Percentiles rank a stretch among this genome's conserved stretches.
Evolutionary conservation across 345 rosid species (phyloP).

Genomic region (Ceriops zippeliana): DNA sequence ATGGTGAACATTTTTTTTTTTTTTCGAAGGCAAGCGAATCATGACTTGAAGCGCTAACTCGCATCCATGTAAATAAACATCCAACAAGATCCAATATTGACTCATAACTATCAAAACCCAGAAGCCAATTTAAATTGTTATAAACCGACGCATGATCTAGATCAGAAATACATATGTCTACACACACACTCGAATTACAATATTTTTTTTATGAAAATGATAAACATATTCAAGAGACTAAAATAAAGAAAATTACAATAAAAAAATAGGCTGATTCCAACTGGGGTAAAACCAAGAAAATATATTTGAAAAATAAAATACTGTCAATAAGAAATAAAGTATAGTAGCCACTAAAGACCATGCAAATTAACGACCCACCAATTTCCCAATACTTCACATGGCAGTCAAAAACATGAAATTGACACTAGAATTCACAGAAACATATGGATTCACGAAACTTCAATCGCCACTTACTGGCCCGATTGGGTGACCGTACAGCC

Average conservation of each 20-base stretch:
- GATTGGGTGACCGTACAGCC: not conserved
- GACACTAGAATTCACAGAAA: not conserved
- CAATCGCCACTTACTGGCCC: not conserved
- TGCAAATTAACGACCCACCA: too few relatives aligned
- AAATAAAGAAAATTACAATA: not conserved
- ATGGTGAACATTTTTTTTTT: not conserved
- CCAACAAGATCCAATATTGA: slow-evolving; percentile 11
- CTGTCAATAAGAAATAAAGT: not conserved
- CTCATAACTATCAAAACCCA: not conserved
- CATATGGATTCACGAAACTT: not conserved
- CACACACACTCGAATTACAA: not conserved
- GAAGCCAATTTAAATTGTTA: not conserved
- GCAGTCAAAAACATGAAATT: not conserved
- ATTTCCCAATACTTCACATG: not conserved
- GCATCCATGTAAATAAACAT: not conserved
- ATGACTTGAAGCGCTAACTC: not conserved
- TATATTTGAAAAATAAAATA: not conserved
- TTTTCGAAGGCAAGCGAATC: not conserved
- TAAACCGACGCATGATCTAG: not conserved
- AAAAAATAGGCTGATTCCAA: not conserved
- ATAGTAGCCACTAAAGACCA: too few relatives aligned
- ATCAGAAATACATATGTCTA: not conserved
- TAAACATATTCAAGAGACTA: not conserved
- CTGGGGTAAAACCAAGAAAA: not conserved
- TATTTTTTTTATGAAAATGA: not conserved